Evolutionary conservation across 2,329 filamentous ascomycete species (phyloP).

Genomic region (Emmonsiellopsis sp.): DNA sequence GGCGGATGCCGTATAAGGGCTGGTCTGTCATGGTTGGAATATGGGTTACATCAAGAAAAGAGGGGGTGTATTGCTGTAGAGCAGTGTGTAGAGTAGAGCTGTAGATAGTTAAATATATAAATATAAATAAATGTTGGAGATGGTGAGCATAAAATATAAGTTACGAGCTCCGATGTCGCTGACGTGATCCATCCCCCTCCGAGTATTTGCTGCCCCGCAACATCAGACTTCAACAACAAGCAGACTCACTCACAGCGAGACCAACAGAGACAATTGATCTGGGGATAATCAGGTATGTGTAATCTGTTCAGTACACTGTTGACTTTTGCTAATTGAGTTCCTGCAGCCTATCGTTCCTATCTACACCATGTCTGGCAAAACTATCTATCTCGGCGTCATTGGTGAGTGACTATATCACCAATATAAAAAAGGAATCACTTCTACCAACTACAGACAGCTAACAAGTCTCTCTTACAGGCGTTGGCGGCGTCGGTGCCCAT

Average conservation of each 20-base stretch:
- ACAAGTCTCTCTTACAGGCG: conserved; percentile 48
- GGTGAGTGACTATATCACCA: conserved; percentile 19
- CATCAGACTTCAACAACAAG: neutral
- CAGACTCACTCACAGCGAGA: neutral
- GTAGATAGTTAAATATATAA: neutral
- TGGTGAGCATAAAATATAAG: neutral
- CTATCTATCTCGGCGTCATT: conserved; percentile 36
- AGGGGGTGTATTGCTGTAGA: neutral
- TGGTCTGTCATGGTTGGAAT: neutral
- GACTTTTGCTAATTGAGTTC: too few relatives aligned
- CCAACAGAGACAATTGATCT: conserved; percentile 1
- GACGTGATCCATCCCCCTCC: neutral
- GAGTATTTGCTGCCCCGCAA: neutral
- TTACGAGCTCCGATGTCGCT: neutral
- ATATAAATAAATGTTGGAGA: neutral
- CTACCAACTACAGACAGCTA: neutral
- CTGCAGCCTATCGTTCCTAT: too few relatives aligned
- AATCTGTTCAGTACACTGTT: too few relatives aligned
- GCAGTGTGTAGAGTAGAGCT: neutral
- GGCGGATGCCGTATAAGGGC: conserved; percentile 64
- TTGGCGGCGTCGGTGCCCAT: conserved; percentile 84
- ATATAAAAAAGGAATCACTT: neutral
- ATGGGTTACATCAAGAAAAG: neutral
- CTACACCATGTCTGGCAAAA: conserved; percentile 23
- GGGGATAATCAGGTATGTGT: neutral